Percentiles rank a stretch among this genome's conserved stretches.
phyloP scores from a whole-genome alignment of 257 asterid genomes.

The Salvia splendens region DNA sequence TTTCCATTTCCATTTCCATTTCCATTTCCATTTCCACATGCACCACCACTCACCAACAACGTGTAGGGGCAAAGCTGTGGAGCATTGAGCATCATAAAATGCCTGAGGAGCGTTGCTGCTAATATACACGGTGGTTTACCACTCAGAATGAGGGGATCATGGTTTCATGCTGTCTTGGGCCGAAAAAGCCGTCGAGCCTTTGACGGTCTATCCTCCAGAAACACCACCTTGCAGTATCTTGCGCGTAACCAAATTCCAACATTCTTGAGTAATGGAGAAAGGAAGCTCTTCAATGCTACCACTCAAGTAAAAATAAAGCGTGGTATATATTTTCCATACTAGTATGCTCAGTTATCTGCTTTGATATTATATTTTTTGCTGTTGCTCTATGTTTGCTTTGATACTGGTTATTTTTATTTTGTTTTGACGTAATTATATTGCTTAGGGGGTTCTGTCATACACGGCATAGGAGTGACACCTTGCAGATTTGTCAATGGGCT shows the following conservation, averaged over 20 bases:
- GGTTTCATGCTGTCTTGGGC: constrained; percentile 46
- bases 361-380: neutral
- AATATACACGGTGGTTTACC: neutral
- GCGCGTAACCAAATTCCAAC: constrained; percentile 23
- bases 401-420: neutral
- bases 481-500: constrained; percentile 31
- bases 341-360: too few relatives aligned
- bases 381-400: constrained; percentile 2
- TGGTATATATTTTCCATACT: constrained; percentile 29
- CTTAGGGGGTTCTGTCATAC: constrained; percentile 36
- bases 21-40: too few relatives aligned
- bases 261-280: constrained; percentile 27
- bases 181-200: constrained; percentile 35
- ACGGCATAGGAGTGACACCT: constrained; percentile 28
- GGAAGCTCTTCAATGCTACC: constrained; percentile 20
- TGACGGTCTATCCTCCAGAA: constrained; percentile 35
- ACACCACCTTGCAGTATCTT: constrained; percentile 14
- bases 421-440: constrained; percentile 29
- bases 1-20: too few relatives aligned
- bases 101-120: neutral
- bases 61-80: too few relatives aligned
- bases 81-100: neutral
- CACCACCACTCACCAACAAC: too few relatives aligned
- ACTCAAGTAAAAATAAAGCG: constrained; percentile 14
- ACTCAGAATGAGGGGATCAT: constrained; percentile 42